Evolutionary conservation across 2,329 filamentous ascomycete genomes (phyloP).

Genomic region (Trichoderma sp.): DNA sequence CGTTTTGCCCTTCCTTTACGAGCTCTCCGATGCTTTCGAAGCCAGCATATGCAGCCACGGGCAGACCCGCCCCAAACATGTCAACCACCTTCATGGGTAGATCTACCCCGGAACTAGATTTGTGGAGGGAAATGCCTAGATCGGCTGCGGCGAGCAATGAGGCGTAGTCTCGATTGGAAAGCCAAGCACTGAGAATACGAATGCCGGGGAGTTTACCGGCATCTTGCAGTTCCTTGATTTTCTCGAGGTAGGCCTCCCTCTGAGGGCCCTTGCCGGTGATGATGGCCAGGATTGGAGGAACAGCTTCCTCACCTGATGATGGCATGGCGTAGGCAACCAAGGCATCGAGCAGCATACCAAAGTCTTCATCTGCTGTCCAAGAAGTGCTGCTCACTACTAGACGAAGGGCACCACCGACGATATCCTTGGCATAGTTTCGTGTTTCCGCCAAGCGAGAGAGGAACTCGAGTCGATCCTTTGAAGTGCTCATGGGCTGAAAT

Average conservation of each 20-base stretch:
- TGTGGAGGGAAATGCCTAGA: constrained; percentile 88
- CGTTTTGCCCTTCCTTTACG: constrained; percentile 85
- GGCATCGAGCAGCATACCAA: constrained; percentile 81
- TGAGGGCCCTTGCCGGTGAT: constrained; percentile 95
- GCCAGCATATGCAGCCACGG: constrained; percentile 80
- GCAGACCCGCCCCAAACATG: constrained; percentile 94
- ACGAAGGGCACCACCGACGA: constrained; percentile 60
- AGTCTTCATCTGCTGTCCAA: constrained; percentile 97
- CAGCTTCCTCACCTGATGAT: constrained; percentile 43
- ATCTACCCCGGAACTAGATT: constrained; percentile 90
- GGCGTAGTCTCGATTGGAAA: constrained; percentile 83
- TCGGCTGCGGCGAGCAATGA: constrained; percentile 81
- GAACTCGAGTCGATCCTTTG: constrained; percentile 55
- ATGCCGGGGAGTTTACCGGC: constrained; percentile 68
- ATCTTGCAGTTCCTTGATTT: constrained; percentile 62
- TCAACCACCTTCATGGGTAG: constrained; percentile 99
- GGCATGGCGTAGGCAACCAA: constrained; percentile 70
- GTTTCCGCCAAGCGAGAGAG: constrained; percentile 68
- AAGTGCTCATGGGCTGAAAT: constrained; percentile 68
- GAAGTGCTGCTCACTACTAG: constrained; percentile 92
- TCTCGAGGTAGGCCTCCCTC: constrained; percentile 70
- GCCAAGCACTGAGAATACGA: constrained; percentile 78
- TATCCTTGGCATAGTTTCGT: constrained; percentile 56
- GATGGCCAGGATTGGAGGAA: constrained; percentile 75
- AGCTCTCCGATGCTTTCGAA: constrained; percentile 91